phyloP scores from a whole-genome alignment of 306 rosid genomes.

The Pachyrhizus erosus region DNA sequence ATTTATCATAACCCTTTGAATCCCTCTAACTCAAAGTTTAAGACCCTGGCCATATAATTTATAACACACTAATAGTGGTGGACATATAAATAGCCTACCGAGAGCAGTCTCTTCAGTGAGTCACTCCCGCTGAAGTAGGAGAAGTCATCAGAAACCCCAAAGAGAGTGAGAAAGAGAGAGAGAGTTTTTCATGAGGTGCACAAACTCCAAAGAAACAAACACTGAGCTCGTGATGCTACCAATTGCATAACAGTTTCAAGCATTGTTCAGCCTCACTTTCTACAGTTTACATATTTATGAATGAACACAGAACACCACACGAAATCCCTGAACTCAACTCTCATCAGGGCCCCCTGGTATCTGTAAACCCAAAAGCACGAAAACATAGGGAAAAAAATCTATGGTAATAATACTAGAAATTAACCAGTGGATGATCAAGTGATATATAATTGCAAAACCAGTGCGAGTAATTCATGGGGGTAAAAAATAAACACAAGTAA shows the following conservation, averaged over 20 bases:
- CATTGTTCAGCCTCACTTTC: conserved; percentile 36
- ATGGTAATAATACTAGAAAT: not conserved
- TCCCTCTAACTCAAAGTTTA: not conserved
- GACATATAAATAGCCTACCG: not conserved
- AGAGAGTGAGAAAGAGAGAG: not conserved
- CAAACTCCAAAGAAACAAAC: conserved; percentile 45
- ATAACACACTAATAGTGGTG: not conserved
- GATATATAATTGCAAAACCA: not conserved
- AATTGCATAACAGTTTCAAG: conserved; percentile 40
- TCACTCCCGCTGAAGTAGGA: conserved; percentile 45
- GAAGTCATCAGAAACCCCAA: conserved; percentile 10
- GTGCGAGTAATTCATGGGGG: not conserved
- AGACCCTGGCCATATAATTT: not conserved
- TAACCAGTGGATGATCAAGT: conserved; percentile 10
- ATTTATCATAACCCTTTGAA: too few relatives aligned
- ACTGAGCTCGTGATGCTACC: conserved; percentile 23
- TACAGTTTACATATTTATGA: conserved; percentile 38
- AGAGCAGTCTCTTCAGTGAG: conserved; percentile 7
- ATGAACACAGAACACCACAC: conserved; percentile 33
- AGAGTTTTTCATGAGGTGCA: not conserved
- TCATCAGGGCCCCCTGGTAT: conserved; percentile 41
- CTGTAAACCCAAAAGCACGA: conserved; percentile 25
- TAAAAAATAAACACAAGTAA: conserved; percentile 7
- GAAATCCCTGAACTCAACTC: conserved; percentile 41
- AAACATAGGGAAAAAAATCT: not conserved